A percentile compares a stretch with the other conserved stretches of the same genome.
phyloP scores from a whole-genome alignment of 768 basidiomycete species.

The Thelephora aurantiotincta region DNA sequence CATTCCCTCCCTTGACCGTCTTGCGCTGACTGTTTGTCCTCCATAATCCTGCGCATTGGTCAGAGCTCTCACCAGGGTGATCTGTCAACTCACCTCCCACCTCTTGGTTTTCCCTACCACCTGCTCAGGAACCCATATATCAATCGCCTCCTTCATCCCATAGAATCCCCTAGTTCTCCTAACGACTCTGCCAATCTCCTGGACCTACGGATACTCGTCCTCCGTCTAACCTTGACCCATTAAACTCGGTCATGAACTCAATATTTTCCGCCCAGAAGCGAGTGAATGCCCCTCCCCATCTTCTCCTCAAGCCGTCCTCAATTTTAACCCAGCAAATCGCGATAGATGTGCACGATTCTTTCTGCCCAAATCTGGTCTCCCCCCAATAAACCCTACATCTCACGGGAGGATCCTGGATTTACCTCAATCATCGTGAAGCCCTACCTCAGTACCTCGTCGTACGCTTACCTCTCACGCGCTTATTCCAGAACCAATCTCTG shows the following conservation, averaged over 20 bases:
- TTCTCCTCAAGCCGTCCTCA: too few relatives aligned
- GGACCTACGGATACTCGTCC: slow-evolving; percentile 53
- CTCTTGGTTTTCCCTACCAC: slow-evolving; percentile 9
- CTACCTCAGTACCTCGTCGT: too few relatives aligned
- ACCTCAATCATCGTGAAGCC: too few relatives aligned
- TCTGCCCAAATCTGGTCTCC: slow-evolving; percentile 83
- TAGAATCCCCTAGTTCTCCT: slow-evolving; percentile 13
- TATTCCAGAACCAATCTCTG: too few relatives aligned
- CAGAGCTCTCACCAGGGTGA: slow-evolving; percentile 78
- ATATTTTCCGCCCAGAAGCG: slow-evolving; percentile 99
- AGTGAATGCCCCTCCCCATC: too few relatives aligned
- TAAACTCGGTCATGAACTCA: slow-evolving; percentile 99
- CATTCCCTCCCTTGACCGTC: slow-evolving; percentile 1
- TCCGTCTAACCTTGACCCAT: slow-evolving; percentile 89
- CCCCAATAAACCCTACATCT: slow-evolving; percentile 95
- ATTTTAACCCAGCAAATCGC: slow-evolving; percentile 66
- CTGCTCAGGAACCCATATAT: slow-evolving; percentile 34
- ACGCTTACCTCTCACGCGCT: too few relatives aligned
- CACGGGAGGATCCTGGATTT: slow-evolving; percentile 88
- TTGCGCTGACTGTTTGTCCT: slow-evolving; percentile 7
- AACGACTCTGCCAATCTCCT: slow-evolving; percentile 20
- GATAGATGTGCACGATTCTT: slow-evolving; percentile 91
- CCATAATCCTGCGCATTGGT: slow-evolving; percentile 62
- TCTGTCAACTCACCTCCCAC: slow-evolving; percentile 54
- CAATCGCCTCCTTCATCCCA: slow-evolving; percentile 35